Conservation (phyloP, 2,329 filamentous ascomycete genomes). For the Nigrospora osmanthi region DNA sequence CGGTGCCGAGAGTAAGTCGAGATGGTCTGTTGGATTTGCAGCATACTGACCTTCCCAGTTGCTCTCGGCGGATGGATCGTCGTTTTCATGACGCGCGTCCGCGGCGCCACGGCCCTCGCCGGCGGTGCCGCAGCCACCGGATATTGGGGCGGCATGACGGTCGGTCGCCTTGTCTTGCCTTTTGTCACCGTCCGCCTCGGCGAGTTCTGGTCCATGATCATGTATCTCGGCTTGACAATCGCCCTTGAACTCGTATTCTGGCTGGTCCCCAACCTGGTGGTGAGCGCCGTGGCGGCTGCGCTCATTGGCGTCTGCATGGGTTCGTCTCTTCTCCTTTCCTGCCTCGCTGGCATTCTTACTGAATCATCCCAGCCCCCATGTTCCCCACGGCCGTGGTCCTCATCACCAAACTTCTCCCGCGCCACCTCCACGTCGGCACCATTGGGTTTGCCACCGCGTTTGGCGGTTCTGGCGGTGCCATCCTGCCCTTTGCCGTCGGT, state of each 20-base stretch:
- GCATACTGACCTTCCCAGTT: slow-evolving; percentile 45
- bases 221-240: slow-evolving; percentile 59
- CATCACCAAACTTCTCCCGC: slow-evolving; percentile 61
- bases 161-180: slow-evolving; percentile 62
- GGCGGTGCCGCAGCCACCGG: slow-evolving; percentile 70
- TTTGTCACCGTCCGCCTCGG: slow-evolving; percentile 67
- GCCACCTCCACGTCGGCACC: slow-evolving; percentile 63
- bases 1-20: slow-evolving; percentile 30
- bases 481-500: slow-evolving; percentile 58
- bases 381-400: slow-evolving; percentile 68
- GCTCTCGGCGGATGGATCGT: slow-evolving; percentile 77
- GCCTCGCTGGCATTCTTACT: no score
- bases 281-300: slow-evolving; percentile 63
- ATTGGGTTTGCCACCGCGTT: slow-evolving; percentile 75
- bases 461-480: slow-evolving; percentile 63
- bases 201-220: slow-evolving; percentile 56
- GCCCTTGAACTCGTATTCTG: slow-evolving; percentile 67
- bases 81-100: slow-evolving; percentile 72
- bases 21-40: no score
- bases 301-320: slow-evolving; percentile 75
- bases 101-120: slow-evolving; percentile 57
- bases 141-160: slow-evolving; percentile 73
- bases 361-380: slow-evolving; percentile 35
- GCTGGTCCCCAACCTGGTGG: slow-evolving; percentile 71
- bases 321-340: accelerated